Evolutionary conservation across 257 asterid species (phyloP).

Genomic region (Solanum tacnaense): DNA sequence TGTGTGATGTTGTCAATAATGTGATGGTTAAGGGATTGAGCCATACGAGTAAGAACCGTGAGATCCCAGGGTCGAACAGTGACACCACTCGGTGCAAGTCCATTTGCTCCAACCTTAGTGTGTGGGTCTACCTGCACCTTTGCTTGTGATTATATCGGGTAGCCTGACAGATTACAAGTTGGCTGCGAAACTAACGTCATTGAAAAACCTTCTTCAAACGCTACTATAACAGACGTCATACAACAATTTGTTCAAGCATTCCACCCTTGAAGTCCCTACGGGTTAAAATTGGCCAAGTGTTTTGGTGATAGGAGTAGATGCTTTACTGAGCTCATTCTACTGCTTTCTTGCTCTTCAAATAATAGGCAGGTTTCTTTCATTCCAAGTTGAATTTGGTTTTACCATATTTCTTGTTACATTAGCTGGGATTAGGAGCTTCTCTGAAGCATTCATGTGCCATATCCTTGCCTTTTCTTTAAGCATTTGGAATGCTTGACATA

Average conservation of each 20-base stretch:
- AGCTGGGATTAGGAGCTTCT: neutral
- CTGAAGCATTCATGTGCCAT: neutral
- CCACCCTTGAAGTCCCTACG: neutral
- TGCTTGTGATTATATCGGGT: neutral
- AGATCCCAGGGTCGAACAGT: neutral
- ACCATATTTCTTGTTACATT: neutral
- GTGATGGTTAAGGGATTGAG: neutral
- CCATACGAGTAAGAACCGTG: neutral
- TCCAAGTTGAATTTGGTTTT: neutral
- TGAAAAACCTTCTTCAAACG: neutral
- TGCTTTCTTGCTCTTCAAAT: neutral
- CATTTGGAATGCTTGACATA: neutral
- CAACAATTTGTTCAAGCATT: neutral
- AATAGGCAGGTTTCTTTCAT: neutral
- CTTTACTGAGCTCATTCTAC: neutral
- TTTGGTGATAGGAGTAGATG: neutral
- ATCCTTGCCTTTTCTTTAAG: neutral
- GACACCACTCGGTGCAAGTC: neutral
- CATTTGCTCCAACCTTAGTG: neutral
- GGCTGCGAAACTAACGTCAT: neutral
- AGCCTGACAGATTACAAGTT: neutral
- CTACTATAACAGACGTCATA: neutral
- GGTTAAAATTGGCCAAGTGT: neutral
- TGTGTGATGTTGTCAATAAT: neutral
- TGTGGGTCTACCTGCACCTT: neutral